phyloP scores from a whole-genome alignment of 108 stramenopile genomes.

The Skeletonema menzelii region DNA sequence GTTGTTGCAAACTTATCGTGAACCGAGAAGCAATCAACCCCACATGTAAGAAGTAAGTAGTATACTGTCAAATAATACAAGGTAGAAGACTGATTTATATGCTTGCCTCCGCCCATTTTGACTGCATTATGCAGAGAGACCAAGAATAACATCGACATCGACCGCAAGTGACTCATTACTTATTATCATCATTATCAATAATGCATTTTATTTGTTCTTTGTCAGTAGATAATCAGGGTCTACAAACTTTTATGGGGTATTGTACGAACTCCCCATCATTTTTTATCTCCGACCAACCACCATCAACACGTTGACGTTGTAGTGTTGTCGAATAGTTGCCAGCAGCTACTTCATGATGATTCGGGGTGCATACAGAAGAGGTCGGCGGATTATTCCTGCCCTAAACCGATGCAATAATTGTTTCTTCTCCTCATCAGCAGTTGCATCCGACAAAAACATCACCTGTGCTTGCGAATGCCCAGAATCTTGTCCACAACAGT shows the following conservation, averaged over 20 bases:
- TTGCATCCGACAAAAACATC: background rate
- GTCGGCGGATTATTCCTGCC: background rate
- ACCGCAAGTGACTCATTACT: no score
- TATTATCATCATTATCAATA: no score
- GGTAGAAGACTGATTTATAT: background rate
- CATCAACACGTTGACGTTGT: no score
- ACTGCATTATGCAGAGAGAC: no score
- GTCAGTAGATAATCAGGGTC: no score
- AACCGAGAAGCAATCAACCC: background rate
- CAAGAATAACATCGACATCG: no score
- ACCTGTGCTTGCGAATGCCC: constrained; percentile 15
- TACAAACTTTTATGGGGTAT: no score
- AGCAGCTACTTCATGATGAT: background rate
- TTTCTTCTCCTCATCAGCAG: background rate
- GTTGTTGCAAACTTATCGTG: background rate
- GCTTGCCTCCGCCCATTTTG: background rate
- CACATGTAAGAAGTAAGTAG: background rate
- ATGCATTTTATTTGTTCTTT: no score
- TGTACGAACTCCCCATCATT: no score
- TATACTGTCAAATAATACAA: background rate
- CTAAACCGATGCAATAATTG: background rate
- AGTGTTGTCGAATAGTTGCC: no score
- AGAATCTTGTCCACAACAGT: constrained; percentile 4
- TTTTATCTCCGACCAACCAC: no score
- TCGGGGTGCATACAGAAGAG: background rate